A percentile compares a stretch with the other conserved stretches of the same genome.
phyloP scores from a whole-genome alignment of 177 flowering plant genomes.

The Vitis hybrid region DNA sequence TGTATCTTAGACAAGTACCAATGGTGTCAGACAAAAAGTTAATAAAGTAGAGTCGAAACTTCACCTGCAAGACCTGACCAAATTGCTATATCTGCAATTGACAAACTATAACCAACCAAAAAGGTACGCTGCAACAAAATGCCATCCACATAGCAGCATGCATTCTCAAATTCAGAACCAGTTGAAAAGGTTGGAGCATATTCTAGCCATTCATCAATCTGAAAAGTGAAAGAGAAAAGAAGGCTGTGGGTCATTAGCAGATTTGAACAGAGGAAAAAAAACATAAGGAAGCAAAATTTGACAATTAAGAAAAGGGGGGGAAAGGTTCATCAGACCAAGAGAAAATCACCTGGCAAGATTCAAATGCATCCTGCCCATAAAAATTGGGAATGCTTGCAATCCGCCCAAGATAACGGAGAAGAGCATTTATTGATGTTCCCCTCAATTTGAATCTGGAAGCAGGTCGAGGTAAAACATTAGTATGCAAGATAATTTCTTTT shows the following conservation, averaged over 20 bases:
- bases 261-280: too few relatives aligned
- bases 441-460: conserved; percentile 49
- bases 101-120: conserved; percentile 59
- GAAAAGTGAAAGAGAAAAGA: conserved; percentile 8
- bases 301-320: too few relatives aligned
- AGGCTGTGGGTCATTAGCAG: too few relatives aligned
- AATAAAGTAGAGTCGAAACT: not conserved
- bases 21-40: not conserved
- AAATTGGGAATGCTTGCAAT: conserved; percentile 40
- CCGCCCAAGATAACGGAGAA: conserved; percentile 70
- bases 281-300: too few relatives aligned
- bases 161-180: conserved; percentile 85
- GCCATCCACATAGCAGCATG: conserved; percentile 54
- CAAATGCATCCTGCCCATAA: conserved; percentile 48
- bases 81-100: conserved; percentile 82
- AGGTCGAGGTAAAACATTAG: not conserved
- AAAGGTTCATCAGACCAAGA: not conserved
- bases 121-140: conserved; percentile 55
- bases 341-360: conserved; percentile 57
- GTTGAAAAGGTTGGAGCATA: conserved; percentile 54
- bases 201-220: conserved; percentile 89
- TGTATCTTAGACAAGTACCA: not conserved
- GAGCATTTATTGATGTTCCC: conserved; percentile 37
- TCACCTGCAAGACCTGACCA: conserved; percentile 91
- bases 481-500: not conserved